Evolutionary conservation across 805 yeast genomes (phyloP).

Genomic region (Metschnikowia proteae): DNA sequence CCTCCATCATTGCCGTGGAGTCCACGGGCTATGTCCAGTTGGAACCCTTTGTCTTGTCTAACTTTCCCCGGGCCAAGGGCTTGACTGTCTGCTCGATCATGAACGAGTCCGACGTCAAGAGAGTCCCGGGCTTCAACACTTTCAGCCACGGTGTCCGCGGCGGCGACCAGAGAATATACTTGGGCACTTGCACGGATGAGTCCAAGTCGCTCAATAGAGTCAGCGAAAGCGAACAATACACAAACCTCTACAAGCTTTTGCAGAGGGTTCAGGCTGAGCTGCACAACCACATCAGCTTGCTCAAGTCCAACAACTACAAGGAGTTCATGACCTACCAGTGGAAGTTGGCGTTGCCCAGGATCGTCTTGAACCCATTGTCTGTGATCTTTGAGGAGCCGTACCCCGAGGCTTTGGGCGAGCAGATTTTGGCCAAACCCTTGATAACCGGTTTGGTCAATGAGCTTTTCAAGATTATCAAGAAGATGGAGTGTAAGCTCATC

Average conservation of each 20-base stretch:
- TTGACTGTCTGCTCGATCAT: constrained; percentile 50
- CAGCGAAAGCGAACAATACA: constrained; percentile 11
- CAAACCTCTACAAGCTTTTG: constrained; percentile 27
- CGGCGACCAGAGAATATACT: constrained; percentile 41
- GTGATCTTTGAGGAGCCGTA: constrained; percentile 68
- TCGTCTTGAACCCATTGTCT: constrained; percentile 74
- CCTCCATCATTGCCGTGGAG: constrained; percentile 60
- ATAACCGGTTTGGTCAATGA: constrained; percentile 77
- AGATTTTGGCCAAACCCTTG: constrained; percentile 81
- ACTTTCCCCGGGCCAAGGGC: constrained; percentile 30
- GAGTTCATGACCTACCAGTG: constrained; percentile 75
- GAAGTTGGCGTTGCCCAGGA: constrained; percentile 76
- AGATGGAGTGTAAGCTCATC: constrained; percentile 73
- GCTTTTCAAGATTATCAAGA: constrained; percentile 64
- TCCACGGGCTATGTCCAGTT: constrained; percentile 68
- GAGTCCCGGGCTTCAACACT: constrained; percentile 21
- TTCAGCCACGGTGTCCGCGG: constrained; percentile 29
- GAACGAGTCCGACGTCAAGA: constrained; percentile 58
- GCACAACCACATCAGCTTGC: constrained; percentile 39
- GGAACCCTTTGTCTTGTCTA: constrained; percentile 61
- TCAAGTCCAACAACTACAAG: constrained; percentile 47
- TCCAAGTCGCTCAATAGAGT: constrained; percentile 11
- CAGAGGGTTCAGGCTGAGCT: constrained; percentile 34
- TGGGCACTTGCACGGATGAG: constrained; percentile 29
- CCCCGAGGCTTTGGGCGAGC: constrained; percentile 55